These are phyloP conservation scores for Acer yangbiense DNA, from an alignment of 345 rosid species.

Conservation along the genomic window DNA sequence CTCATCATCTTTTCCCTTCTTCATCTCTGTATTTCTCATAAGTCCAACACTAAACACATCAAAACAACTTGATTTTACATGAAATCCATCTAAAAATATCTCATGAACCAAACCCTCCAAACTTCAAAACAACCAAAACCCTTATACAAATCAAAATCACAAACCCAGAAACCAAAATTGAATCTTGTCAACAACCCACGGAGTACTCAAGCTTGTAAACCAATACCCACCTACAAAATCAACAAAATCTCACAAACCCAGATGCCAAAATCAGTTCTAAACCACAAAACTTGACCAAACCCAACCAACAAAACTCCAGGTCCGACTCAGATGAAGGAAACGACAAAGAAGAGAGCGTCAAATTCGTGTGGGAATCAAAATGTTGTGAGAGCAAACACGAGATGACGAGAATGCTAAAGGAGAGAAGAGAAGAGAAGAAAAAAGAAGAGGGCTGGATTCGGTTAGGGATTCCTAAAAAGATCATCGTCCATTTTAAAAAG, in stretches of 20 bases:
- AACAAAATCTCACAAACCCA: constrained; percentile 1
- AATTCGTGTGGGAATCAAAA: neutral
- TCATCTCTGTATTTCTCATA: constrained; percentile 41
- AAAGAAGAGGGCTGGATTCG: neutral
- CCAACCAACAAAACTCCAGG: neutral
- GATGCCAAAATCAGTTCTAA: constrained; percentile 15
- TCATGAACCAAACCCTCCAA: constrained; percentile 19
- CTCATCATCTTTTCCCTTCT: constrained; percentile 76
- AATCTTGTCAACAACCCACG: neutral
- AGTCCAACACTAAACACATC: constrained; percentile 21
- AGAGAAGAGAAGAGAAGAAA: neutral
- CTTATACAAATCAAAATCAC: constrained; percentile 7
- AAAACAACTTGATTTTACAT: neutral
- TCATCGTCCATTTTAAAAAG: constrained; percentile 6
- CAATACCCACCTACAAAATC: constrained; percentile 14
- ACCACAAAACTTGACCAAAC: neutral
- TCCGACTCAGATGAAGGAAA: neutral
- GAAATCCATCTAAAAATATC: constrained; percentile 9
- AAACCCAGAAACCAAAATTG: constrained; percentile 7
- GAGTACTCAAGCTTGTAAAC: neutral
- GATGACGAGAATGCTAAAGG: neutral
- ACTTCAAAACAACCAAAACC: neutral
- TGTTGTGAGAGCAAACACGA: neutral
- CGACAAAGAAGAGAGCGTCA: neutral
- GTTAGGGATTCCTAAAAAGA: constrained; percentile 19